Percentiles rank a stretch among this genome's conserved stretches.
phyloP scores from a whole-genome alignment of 164 flowering plant genomes.

The Liriodendron chinense region DNA sequence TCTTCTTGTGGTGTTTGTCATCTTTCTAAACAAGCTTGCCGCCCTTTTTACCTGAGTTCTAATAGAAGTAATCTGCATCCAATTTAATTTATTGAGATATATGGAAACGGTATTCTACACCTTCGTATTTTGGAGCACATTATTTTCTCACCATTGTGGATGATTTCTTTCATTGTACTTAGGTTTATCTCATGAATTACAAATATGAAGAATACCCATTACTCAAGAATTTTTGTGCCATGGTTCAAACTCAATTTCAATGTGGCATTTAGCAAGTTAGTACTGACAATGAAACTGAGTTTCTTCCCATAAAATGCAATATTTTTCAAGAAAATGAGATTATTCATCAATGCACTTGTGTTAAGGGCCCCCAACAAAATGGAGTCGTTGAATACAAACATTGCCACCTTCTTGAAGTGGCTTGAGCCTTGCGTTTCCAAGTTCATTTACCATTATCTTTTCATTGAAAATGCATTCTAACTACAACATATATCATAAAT shows the following conservation, averaged over 20 bases:
- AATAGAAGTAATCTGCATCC: background rate
- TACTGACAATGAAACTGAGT: too few species aligned
- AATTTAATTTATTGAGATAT: slow-evolving; percentile 1
- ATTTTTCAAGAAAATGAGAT: too few species aligned
- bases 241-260: background rate
- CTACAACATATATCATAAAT: too few species aligned
- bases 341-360: too few species aligned
- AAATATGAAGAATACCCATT: background rate
- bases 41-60: background rate
- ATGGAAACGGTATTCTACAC: background rate
- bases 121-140: background rate
- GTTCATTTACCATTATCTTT: too few species aligned
- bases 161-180: slow-evolving; percentile 7
- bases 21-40: background rate
- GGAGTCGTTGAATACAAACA: too few species aligned
- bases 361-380: too few species aligned
- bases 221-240: background rate
- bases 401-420: too few species aligned
- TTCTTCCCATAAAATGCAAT: too few species aligned
- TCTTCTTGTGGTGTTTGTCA: background rate
- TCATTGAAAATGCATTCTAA: too few species aligned
- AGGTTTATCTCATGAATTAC: background rate
- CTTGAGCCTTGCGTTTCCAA: too few species aligned
- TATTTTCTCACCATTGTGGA: slow-evolving; percentile 5
- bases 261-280: background rate